Base-by-base conservation (phyloP, 2,329 filamentous ascomycete species). In the Thermoascus crustaceus region DNA sequence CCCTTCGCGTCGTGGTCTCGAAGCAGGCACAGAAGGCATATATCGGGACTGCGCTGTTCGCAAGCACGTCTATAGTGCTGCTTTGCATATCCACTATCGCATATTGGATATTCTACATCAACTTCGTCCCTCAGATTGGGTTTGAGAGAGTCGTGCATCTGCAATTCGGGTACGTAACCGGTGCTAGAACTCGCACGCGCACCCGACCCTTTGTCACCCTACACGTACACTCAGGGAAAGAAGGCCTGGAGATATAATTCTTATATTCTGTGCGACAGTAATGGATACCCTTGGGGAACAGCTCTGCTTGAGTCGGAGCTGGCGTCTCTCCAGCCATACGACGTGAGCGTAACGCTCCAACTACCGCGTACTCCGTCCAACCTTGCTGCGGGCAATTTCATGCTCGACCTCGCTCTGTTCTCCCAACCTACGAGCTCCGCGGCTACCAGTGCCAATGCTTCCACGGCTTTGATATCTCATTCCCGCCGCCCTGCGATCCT, bases 301-400 rank as follows among this genome's bases (percentile, higher is more conserved):
- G 67, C 67, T 2, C 51, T 57, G 11, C 55, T 80, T 8, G 57
- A 60, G 7, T 48, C 67, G 13, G 69, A 75, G 30, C 65, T 91
- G 43, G 76, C 82, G 46, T 68, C 76, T 11, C 71, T 76, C 30
- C 89, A 95, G 57, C 73, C 80, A 31, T 98, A 98, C 68, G 87
- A 96, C 58, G 73, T 98, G 26, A 72, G 75, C 4, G 70, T 96
- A 1, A 69, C 76, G 14, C 70, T 98, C 20, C 73, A 75, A 3
- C 69, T 98, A 43, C 91, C 91, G 11, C 78, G 81, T 25, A 91
- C 85, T 2, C 78, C 77, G 0, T 62, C 71, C 2, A 98, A 98
- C 52, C 63, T 83, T 14, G 74, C 73, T 2, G 74, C 75, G 9
- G 91, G 91, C 18, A 96, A 96, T 64, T 96, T 95, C 69, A 98